Conservation (phyloP, 2,329 filamentous ascomycete species). For the Purpureocillium lavendulum region DNA sequence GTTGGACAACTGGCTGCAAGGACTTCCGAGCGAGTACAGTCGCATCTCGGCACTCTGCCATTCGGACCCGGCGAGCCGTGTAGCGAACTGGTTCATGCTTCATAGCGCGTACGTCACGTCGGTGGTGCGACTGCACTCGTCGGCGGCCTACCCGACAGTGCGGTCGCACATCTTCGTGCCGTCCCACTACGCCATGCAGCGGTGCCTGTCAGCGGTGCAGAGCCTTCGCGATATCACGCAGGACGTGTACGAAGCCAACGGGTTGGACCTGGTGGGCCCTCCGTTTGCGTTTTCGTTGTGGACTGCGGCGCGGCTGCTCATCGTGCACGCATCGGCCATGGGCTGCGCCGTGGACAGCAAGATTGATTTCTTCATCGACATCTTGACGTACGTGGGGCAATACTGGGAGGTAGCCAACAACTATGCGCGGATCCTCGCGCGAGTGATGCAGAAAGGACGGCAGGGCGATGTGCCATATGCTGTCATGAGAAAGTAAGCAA, state of each 20-base stretch:
- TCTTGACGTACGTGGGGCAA: slow-evolving; percentile 29
- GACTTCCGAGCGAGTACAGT: slow-evolving; percentile 34
- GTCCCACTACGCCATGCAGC: slow-evolving; percentile 35
- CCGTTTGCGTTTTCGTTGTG: slow-evolving; percentile 36
- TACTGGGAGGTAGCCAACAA: slow-evolving; percentile 35
- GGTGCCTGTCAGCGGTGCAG: slow-evolving; percentile 34
- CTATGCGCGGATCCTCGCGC: slow-evolving; percentile 30
- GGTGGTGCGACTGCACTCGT: slow-evolving; percentile 34
- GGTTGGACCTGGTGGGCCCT: slow-evolving; percentile 31
- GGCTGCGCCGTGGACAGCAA: slow-evolving; percentile 26
- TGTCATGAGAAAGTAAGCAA: slow-evolving; percentile 31
- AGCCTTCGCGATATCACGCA: slow-evolving; percentile 33
- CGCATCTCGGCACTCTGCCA: slow-evolving; percentile 36
- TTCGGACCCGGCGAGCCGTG: slow-evolving; percentile 33
- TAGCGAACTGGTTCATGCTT: slow-evolving; percentile 38
- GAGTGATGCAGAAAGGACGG: slow-evolving; percentile 26
- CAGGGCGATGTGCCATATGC: slow-evolving; percentile 27
- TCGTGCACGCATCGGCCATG: slow-evolving; percentile 31
- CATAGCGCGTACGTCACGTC: slow-evolving; percentile 36
- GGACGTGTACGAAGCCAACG: slow-evolving; percentile 34
- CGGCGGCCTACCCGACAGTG: slow-evolving; percentile 31
- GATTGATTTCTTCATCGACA: slow-evolving; percentile 35
- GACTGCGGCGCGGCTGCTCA: slow-evolving; percentile 30
- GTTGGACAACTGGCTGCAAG: slow-evolving; percentile 32
- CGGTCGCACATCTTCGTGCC: slow-evolving; percentile 32